phyloP scores from a whole-genome alignment of 1,284 basidiomycete genomes.

The Apiotrichum akiyoshidainum region DNA sequence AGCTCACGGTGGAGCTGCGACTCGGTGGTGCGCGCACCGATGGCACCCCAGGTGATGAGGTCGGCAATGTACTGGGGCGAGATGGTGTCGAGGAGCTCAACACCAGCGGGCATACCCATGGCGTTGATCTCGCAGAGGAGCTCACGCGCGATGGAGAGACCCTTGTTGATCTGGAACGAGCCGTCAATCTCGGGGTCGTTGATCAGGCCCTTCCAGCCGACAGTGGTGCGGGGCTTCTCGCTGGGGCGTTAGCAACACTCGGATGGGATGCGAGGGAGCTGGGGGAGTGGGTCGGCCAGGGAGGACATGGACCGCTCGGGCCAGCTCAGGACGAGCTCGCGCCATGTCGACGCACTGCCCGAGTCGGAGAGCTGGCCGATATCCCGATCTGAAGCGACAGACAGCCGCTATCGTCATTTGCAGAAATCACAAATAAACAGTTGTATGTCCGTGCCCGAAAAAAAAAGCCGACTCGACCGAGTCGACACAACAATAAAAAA shows the following conservation, averaged over 20 bases:
- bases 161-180: slow-evolving; percentile 80
- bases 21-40: slow-evolving; percentile 93
- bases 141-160: slow-evolving; percentile 82
- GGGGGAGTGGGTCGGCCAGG: too few species aligned
- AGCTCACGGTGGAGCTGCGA: slow-evolving; percentile 83
- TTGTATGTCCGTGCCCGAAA: too few species aligned
- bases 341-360: too few species aligned
- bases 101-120: slow-evolving; percentile 78
- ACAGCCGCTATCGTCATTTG: too few species aligned
- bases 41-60: slow-evolving; percentile 94
- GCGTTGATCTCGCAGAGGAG: slow-evolving; percentile 83
- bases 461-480: too few species aligned
- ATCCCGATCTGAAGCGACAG: too few species aligned
- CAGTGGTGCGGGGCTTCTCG: slow-evolving; percentile 58
- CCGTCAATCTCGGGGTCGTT: slow-evolving; percentile 58
- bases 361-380: too few species aligned
- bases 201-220: slow-evolving; percentile 98
- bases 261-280: background rate
- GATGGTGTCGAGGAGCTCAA: slow-evolving; percentile 68
- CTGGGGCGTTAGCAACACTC: slow-evolving; percentile 15
- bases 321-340: too few species aligned
- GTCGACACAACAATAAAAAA: too few species aligned
- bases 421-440: too few species aligned
- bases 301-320: background rate
- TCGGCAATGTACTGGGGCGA: slow-evolving; percentile 92